Evolutionary conservation across 75 land plant genomes (phyloP).

Genomic region (Pinus albicaulis): DNA sequence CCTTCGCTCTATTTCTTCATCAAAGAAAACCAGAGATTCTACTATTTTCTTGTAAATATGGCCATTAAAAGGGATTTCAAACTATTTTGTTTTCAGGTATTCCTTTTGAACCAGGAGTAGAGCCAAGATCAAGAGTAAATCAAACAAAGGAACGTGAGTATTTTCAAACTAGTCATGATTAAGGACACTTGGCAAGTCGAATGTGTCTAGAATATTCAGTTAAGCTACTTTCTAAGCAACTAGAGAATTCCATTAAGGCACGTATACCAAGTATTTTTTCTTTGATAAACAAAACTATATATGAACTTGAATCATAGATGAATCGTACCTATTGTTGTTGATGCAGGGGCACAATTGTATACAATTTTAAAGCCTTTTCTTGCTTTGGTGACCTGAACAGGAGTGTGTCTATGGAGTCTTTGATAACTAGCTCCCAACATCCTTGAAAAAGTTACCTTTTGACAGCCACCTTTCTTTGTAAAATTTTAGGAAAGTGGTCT

Average conservation of each 20-base stretch:
- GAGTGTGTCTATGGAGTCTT: conserved; percentile 87
- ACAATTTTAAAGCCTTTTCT: conserved; percentile 87
- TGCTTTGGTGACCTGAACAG: conserved; percentile 92
- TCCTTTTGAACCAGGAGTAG: too few species aligned
- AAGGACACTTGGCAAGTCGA: conserved; percentile 60
- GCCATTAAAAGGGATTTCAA: too few species aligned
- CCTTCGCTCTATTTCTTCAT: too few species aligned
- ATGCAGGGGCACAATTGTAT: conserved; percentile 92
- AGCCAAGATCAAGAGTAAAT: too few species aligned
- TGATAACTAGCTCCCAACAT: conserved; percentile 85
- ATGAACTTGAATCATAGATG: conserved; percentile 84
- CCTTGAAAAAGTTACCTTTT: conserved; percentile 81
- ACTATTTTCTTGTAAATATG: too few species aligned
- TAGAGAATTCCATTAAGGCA: conserved; percentile 75
- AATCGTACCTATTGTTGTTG: conserved; percentile 74
- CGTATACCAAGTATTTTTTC: conserved; percentile 75
- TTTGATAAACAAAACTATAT: conserved; percentile 69
- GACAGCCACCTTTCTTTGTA: conserved; percentile 79
- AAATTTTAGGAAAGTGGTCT: conserved; percentile 83
- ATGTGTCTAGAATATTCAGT: conserved; percentile 90
- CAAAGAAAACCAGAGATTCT: too few species aligned
- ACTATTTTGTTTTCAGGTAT: too few species aligned
- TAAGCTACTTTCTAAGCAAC: conserved; percentile 82
- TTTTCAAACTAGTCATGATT: conserved; percentile 71
- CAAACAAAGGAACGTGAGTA: too few species aligned